These are phyloP conservation scores for Aspergillus ruber DNA, from an alignment of 2,329 filamentous ascomycete genomes.

Conservation along the genomic window DNA sequence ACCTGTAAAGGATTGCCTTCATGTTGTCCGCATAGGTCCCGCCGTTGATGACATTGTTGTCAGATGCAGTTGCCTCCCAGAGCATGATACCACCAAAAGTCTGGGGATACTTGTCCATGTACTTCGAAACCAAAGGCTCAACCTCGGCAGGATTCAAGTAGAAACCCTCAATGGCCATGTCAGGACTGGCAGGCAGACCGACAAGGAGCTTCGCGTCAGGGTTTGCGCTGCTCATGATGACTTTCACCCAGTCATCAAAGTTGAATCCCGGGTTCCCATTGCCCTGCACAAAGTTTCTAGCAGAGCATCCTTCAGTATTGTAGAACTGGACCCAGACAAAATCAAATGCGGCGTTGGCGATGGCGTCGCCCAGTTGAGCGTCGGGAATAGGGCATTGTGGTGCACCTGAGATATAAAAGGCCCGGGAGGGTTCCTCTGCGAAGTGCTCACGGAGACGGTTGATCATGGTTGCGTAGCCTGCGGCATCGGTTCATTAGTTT, in stretches of 20 bases:
- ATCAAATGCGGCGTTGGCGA: slow-evolving; percentile 43
- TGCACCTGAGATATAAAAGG: slow-evolving; percentile 48
- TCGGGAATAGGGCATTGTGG: slow-evolving; percentile 50
- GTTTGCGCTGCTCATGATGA: slow-evolving; percentile 31
- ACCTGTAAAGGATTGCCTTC: slow-evolving; percentile 37
- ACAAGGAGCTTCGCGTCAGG: slow-evolving; percentile 49
- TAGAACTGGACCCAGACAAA: slow-evolving; percentile 53
- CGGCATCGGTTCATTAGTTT: neutral
- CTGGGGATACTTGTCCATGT: slow-evolving; percentile 32
- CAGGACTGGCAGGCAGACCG: slow-evolving; percentile 40
- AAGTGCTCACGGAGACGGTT: slow-evolving; percentile 41
- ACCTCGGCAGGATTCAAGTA: slow-evolving; percentile 47
- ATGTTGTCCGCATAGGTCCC: slow-evolving; percentile 43
- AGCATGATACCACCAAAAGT: slow-evolving; percentile 56
- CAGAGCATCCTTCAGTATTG: slow-evolving; percentile 48
- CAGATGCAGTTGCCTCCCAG: slow-evolving; percentile 50
- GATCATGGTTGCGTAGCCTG: slow-evolving; percentile 45
- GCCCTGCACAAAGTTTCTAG: slow-evolving; percentile 35
- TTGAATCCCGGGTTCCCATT: slow-evolving; percentile 33
- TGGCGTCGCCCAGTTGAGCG: slow-evolving; percentile 40
- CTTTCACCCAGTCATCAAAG: slow-evolving; percentile 41
- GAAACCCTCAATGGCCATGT: slow-evolving; percentile 25
- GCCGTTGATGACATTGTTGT: slow-evolving; percentile 41
- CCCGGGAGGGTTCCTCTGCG: slow-evolving; percentile 22
- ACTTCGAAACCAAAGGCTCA: slow-evolving; percentile 38